A percentile compares a stretch with the other conserved stretches of the same genome.
phyloP scores from a whole-genome alignment of 495 filamentous ascomycete species.

The Astrocystis sublimbata region DNA sequence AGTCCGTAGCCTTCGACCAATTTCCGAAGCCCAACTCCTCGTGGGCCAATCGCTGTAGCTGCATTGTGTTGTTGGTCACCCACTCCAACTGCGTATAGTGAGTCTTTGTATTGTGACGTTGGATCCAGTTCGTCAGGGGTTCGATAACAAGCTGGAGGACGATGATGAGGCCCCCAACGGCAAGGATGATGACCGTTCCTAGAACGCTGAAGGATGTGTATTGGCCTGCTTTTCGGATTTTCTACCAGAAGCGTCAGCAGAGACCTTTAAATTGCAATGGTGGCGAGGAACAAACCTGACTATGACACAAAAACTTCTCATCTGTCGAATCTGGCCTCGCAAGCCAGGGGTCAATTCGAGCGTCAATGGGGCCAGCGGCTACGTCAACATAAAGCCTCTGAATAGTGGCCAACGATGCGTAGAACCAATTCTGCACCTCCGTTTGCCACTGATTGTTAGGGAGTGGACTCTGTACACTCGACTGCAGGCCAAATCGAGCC shows the following conservation, averaged over 20 bases:
- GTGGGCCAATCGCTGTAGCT: constrained; percentile 20
- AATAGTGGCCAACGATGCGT: neutral
- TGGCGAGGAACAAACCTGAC: neutral
- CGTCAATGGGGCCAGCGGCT: neutral
- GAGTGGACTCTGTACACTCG: neutral
- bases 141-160: neutral
- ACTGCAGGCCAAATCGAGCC: neutral
- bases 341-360: neutral
- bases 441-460: neutral
- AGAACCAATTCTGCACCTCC: neutral
- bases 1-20: neutral
- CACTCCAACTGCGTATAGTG: constrained; percentile 17
- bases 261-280: neutral
- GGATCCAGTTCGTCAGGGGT: neutral
- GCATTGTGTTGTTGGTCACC: constrained; percentile 12
- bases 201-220: neutral
- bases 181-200: neutral
- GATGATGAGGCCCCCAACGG: neutral
- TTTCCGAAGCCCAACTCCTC: constrained; percentile 9
- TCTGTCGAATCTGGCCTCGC: neutral
- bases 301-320: neutral
- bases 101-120: neutral
- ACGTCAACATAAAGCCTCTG: neutral
- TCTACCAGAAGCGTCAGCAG: neutral
- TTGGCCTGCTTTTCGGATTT: neutral